Conservation (phyloP, 768 basidiomycete genomes). For the Lentinula edodes region DNA sequence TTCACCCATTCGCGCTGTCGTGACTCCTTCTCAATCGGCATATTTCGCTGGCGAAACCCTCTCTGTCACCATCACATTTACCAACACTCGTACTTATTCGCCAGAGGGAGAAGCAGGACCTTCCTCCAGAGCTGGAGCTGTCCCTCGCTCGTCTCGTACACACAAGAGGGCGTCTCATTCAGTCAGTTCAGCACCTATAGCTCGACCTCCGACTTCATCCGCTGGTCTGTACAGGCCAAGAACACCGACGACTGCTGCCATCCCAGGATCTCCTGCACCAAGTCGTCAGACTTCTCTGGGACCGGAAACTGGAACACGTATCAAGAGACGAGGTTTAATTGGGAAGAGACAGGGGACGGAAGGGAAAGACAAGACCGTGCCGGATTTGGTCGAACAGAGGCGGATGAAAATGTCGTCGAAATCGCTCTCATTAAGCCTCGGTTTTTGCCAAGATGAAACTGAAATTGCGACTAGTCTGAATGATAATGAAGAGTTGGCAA, state of each 20-base stretch:
- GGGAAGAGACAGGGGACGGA: constrained; percentile 34
- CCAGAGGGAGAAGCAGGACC: constrained; percentile 23
- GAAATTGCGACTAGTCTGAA: constrained; percentile 23
- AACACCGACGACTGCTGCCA: constrained; percentile 24
- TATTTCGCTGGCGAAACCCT: constrained; percentile 93
- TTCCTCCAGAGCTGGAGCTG: constrained; percentile 23
- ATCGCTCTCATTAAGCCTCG: constrained; percentile 63
- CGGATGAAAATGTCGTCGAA: constrained; percentile 50
- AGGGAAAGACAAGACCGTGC: constrained; percentile 28
- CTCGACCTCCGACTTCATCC: constrained; percentile 79
- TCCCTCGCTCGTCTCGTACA: constrained; percentile 23
- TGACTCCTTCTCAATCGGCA: constrained; percentile 77
- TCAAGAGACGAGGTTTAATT: constrained; percentile 46
- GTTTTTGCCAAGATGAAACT: constrained; percentile 34
- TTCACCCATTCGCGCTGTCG: constrained; percentile 59
- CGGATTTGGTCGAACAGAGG: constrained; percentile 47
- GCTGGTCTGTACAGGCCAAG: constrained; percentile 38
- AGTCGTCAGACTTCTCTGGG: neutral
- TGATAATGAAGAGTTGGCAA: constrained; percentile 11
- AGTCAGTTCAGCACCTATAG: constrained; percentile 76
- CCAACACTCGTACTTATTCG: constrained; percentile 57
- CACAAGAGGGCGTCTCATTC: constrained; percentile 77
- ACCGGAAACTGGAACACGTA: constrained; percentile 22
- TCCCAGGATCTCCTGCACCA: neutral
- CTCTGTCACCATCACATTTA: constrained; percentile 79